A percentile compares a stretch with the other conserved stretches of the same genome.
phyloP scores from a whole-genome alignment of 1,284 basidiomycete species.

The Melampsora larici-populina region DNA sequence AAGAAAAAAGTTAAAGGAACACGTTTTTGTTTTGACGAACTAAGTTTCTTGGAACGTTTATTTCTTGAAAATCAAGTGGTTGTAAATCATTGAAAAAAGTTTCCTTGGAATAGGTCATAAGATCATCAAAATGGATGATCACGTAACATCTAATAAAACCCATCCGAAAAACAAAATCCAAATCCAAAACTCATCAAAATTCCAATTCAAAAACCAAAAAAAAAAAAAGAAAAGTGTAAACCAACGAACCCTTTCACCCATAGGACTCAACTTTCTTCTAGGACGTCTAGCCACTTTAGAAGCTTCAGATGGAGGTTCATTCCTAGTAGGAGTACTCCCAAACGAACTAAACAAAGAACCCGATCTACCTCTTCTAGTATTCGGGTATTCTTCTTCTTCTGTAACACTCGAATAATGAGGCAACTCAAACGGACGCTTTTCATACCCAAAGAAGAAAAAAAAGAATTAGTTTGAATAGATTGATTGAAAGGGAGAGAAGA shows the following conservation, averaged over 20 bases:
- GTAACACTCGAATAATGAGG: slow-evolving; percentile 4
- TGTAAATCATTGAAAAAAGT: too few relatives aligned
- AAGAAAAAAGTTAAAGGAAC: too few relatives aligned
- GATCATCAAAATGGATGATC: too few relatives aligned
- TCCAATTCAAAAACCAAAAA: too few relatives aligned
- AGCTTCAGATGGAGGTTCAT: not conserved
- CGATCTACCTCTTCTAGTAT: not conserved
- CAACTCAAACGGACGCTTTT: slow-evolving; percentile 21
- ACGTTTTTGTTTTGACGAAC: too few relatives aligned
- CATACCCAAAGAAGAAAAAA: not conserved
- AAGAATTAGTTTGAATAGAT: not conserved
- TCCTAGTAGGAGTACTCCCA: not conserved
- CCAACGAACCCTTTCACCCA: slow-evolving; percentile 29
- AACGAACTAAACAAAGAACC: slow-evolving; percentile 32
- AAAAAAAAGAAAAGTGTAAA: too few relatives aligned
- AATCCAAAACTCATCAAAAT: too few relatives aligned
- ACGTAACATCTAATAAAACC: too few relatives aligned
- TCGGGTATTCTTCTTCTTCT: not conserved
- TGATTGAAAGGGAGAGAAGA: not conserved
- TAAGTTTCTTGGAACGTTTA: too few relatives aligned
- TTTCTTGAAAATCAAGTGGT: too few relatives aligned
- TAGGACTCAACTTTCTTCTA: slow-evolving; percentile 19
- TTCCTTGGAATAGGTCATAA: too few relatives aligned
- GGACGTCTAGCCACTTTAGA: not conserved
- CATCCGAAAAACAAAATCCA: too few relatives aligned